A percentile compares a stretch with the other conserved stretches of the same genome.
phyloP scores from a whole-genome alignment of 2,329 filamentous ascomycete genomes.

The Neofusicoccum ribis region DNA sequence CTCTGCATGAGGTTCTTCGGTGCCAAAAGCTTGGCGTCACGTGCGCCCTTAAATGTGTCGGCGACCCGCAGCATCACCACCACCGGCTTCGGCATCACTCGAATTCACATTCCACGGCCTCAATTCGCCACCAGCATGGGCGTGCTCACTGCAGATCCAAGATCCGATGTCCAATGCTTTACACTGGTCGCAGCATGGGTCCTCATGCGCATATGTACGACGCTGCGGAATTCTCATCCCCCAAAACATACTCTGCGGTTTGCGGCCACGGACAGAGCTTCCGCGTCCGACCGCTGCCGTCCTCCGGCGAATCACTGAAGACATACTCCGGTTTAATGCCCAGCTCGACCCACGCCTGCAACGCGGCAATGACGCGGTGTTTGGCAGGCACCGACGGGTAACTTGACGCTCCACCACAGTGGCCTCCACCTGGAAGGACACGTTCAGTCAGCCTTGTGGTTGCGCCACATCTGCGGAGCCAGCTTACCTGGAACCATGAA shows the following conservation, averaged over 20 bases:
- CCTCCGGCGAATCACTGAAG: not conserved
- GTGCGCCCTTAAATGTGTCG: not conserved
- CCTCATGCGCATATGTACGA: not conserved
- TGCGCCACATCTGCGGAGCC: too few relatives aligned
- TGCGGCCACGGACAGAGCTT: conserved; percentile 18
- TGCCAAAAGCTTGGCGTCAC: conserved; percentile 20
- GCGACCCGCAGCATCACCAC: not conserved
- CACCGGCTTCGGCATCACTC: not conserved
- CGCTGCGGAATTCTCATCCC: not conserved
- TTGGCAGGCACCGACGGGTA: conserved; percentile 12
- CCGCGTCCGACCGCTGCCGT: conserved; percentile 9
- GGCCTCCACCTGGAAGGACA: conserved; percentile 4
- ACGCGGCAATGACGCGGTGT: conserved; percentile 1
- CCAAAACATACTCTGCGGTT: not conserved
- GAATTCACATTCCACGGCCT: too few relatives aligned
- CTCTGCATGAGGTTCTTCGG: conserved; percentile 18
- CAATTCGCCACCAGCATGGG: not conserved
- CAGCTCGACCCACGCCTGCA: conserved; percentile 16
- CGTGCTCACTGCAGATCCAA: too few relatives aligned
- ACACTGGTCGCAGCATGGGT: too few relatives aligned
- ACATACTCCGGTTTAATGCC: conserved; percentile 9
- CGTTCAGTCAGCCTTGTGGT: not conserved
- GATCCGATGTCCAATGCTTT: too few relatives aligned
- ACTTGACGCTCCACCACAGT: conserved; percentile 4
- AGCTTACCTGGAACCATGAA: conserved; percentile 20